Percentiles rank a stretch among this genome's conserved stretches.
These are phyloP conservation scores for Alternaria consortialis DNA, from an alignment of 2,329 filamentous ascomycete species.

Conservation along the genomic window DNA sequence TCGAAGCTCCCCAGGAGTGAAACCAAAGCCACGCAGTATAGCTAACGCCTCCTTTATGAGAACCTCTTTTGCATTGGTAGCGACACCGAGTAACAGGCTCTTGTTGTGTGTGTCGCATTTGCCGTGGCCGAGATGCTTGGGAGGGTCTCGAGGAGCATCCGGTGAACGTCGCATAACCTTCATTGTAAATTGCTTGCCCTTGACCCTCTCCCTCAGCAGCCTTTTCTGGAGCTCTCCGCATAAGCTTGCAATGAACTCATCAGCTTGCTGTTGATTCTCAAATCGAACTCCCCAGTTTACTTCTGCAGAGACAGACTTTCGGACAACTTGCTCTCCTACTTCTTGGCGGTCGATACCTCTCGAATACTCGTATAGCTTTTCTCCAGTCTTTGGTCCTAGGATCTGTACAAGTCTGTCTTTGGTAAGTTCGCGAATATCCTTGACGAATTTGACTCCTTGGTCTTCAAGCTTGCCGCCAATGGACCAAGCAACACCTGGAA, in stretches of 20 bases:
- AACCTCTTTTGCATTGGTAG: slow-evolving; percentile 76
- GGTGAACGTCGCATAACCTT: slow-evolving; percentile 91
- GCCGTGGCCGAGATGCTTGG: slow-evolving; percentile 93
- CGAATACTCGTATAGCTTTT: slow-evolving; percentile 88
- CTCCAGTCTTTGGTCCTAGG: slow-evolving; percentile 90
- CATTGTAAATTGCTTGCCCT: slow-evolving; percentile 86
- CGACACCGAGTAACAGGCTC: slow-evolving; percentile 80
- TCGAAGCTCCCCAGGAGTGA: slow-evolving; percentile 90
- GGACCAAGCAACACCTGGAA: slow-evolving; percentile 93
- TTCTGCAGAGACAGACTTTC: slow-evolving; percentile 96
- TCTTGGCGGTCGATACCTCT: slow-evolving; percentile 86
- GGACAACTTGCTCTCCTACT: slow-evolving; percentile 82
- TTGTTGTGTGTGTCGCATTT: slow-evolving; percentile 96
- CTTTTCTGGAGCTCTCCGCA: slow-evolving; percentile 85
- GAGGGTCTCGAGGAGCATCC: slow-evolving; percentile 88
- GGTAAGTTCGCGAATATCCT: slow-evolving; percentile 79
- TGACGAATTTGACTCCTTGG: slow-evolving; percentile 81
- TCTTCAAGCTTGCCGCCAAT: slow-evolving; percentile 89
- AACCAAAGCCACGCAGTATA: slow-evolving; percentile 80
- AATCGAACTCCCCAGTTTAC: slow-evolving; percentile 99
- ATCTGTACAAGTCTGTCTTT: slow-evolving; percentile 77
- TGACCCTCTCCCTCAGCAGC: slow-evolving; percentile 82
- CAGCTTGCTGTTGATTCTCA: slow-evolving; percentile 87
- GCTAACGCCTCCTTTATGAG: slow-evolving; percentile 86
- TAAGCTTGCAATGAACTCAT: slow-evolving; percentile 87